Evolutionary conservation across 192 early-diverging fungal genomes (phyloP), one percentile per base, ranked within the genome.

Genomic region (Linderina pennispora): DNA sequence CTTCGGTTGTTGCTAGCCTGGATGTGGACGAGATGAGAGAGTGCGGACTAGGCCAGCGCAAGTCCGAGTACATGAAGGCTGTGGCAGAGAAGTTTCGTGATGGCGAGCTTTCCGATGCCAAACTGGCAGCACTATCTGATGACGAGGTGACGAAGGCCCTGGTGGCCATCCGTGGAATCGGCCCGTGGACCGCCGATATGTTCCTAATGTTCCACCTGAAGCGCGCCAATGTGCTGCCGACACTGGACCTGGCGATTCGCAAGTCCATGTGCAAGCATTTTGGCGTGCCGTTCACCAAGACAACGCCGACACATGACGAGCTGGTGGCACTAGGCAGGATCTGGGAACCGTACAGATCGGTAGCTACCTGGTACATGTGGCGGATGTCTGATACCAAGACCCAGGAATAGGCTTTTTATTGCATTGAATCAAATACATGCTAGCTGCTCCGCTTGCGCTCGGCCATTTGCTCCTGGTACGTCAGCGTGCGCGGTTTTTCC

Each of bases 301-400:
- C 67, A 15, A 75, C 66, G 28, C 53, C 58, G 10, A 65, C 69
- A 1, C 59, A 68, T 26, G 65, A 74, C 11, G 67, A 84, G n/a
- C 67, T 87, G 80, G 47, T 55, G 11, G 51, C 58, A 25, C 50
- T 81, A 23, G 77, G 76, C 2, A 45, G 74, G 36, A 50, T 55
- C 10, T 87, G 85, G 85, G 68, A 65, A 43, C 85, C 85, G 0
- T 87, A 80, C 45, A 60, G 81, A 36, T 80, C 73, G 2, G 52
- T 85, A 1, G 85, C 72, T 0, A 64, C 72, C 2, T 84, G 78
- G 72, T 83, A 80, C 45, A 86, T 86, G 80, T 86, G 84, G 84
- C 56, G 51, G 23, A 43, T 63, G 11, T 23, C 43, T 2, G 60
- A 47, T 10, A 64, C 62, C 6, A 58, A 74, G 8, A 80, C 74